Evolutionary conservation across 164 flowering plant genomes (phyloP), one percentile per base, ranked within the genome.

Genomic region (Litsea cubeba): DNA sequence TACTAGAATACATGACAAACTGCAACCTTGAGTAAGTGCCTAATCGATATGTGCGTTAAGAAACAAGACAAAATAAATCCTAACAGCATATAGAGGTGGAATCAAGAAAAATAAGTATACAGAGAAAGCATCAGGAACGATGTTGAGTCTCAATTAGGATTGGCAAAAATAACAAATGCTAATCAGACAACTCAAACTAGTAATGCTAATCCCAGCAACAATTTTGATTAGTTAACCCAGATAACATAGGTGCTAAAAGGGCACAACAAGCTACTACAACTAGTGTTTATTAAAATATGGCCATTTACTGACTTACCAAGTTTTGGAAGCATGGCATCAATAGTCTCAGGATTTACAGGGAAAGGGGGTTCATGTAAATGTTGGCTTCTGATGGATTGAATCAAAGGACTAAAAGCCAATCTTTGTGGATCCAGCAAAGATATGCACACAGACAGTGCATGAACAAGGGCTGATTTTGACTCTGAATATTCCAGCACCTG

Each of bases 371-470:
- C 97, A 73, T 85, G 89, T 75, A 91, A 81, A 66, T 90, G 90
- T 76, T 95, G 99, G 80, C 84, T 84, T 66, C 99, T 84, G 35
- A 88, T 75, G 65, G 95, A 87, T 80, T 89, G 85, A 77, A 88
- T 71, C 73, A 85, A 50, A 7, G 89, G 83, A 62, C 88, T 83
- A 63, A 85, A 80, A 73, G 82, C 78, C 54, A 90, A 83, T 84
- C 96, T 88, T 84, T 82, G 90, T 68, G 97, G 93, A 83, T 95
- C 97, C 87, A 95, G 78, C 83, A 95, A 86, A 72, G 96, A 93
- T 40, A 95, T 93, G 71, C 96, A 93, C 24, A 93, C 97, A 54
- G 96, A 88, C 73, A 95, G 85, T 50, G 98, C 90, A 79, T 93
- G 85, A 49, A 95, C 91, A 75, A 93, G 96, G 73, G 90, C 83